These are phyloP conservation scores for Centrapalus pauciflorus DNA, from an alignment of 129 eudicot species.

Conservation along the genomic window DNA sequence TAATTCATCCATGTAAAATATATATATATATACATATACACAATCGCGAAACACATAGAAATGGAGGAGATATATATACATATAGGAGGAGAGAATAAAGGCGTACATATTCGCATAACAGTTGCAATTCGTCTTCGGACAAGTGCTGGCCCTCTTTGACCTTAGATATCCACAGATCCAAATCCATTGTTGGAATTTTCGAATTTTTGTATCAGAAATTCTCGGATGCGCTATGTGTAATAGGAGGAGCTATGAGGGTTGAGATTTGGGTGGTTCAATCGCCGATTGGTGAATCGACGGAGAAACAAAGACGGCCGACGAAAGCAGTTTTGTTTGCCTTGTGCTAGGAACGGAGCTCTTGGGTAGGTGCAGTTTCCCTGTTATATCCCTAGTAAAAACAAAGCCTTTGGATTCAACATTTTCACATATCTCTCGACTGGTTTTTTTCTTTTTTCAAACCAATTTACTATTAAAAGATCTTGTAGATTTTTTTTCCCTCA, in stretches of 20 bases:
- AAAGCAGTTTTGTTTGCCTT: constrained; percentile 6
- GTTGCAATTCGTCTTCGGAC: constrained; percentile 97
- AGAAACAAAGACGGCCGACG: constrained; percentile 27
- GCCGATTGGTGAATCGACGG: constrained; percentile 28
- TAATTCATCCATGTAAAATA: not conserved
- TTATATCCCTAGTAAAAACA: not conserved
- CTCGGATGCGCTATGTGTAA: not conserved
- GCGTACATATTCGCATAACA: constrained; percentile 88
- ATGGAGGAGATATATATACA: no score
- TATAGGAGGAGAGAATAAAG: not conserved
- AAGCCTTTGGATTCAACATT: not conserved
- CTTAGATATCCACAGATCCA: constrained; percentile 93
- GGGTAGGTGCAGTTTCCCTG: constrained; percentile 23
- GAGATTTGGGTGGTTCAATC: constrained; percentile 3
- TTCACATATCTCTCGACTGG: no score
- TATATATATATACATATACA: not conserved
- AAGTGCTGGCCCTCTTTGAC: constrained; percentile 97
- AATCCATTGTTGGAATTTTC: constrained; percentile 54
- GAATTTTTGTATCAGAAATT: not conserved
- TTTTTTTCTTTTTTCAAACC: no score
- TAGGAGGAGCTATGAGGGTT: not conserved
- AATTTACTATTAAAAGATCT: no score
- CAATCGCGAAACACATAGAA: not conserved
- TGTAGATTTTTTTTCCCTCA: no score
- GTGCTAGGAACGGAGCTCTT: constrained; percentile 6